Evolutionary conservation across 208 protist genomes (phyloP), one percentile per base, ranked within the genome.

Genomic region (Leishmania aethiopica): DNA sequence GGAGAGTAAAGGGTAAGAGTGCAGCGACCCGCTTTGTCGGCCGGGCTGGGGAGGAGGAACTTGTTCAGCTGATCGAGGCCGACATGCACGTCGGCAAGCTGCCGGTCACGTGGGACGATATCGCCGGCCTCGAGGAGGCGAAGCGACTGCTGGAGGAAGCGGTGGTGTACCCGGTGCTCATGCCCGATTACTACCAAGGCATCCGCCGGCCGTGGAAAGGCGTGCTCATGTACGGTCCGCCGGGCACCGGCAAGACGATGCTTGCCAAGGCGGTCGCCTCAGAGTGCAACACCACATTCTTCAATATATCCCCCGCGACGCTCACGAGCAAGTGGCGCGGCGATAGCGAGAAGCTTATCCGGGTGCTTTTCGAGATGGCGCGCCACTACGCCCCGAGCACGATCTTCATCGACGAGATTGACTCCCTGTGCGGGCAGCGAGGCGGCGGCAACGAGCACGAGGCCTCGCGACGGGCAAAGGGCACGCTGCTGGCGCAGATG

Each of bases 401-500:
- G 19, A 96, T 99, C 69, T 99, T 99, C 92, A 98, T 99, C 57
- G 98, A 99, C 86, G 98, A 99, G 84, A 98, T 99, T 70, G 98
- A 99, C 86, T 97, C 96, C 42, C 87, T 99, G n/a, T 97, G 97
- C 75, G 90, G 94, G 6, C 88, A 94, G 83, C 91, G 98, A 75
- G 94, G 92, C 25, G 95, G 91, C 70, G 83, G 88, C 25, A 84
- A 84, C 42, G 96, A 98, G 84, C 95, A 99, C 73, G 96, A 98
- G 81, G 96, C 93, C 3, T 96, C 99, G 42, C 88, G 99, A 17
- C 92, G 99, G 37, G 98, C 99, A 3, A 99, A 99, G 86, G 99
- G 99, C 32, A 99, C 99, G 79, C 99, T 99, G 51, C 91, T 99
- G 10, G 98, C 99, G 32, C 99, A 99, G 91, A 96, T 98, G 93